Conservation (phyloP, 257 asterid species). For the Capsicum chinense region DNA sequence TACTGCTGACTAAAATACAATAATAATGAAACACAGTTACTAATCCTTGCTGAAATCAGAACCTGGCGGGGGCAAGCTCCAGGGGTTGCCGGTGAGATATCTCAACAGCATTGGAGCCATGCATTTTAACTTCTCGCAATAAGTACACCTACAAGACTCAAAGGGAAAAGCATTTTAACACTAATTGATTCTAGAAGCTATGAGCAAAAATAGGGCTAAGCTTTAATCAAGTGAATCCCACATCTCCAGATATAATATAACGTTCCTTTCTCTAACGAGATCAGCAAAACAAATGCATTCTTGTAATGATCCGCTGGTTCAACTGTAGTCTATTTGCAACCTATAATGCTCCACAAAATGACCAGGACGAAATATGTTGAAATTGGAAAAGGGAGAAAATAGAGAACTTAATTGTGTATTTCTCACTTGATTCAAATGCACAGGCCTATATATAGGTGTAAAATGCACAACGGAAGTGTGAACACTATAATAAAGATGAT, state of each 20-base stretch:
- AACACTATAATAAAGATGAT: neutral
- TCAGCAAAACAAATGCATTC: neutral
- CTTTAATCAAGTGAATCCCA: neutral
- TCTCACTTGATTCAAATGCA: conserved; percentile 7
- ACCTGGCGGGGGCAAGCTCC: neutral
- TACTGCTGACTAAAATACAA: conserved; percentile 23
- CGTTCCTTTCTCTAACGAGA: neutral
- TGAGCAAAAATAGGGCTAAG: neutral
- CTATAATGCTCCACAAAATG: neutral
- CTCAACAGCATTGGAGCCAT: neutral
- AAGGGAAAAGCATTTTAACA: neutral
- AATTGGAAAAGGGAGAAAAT: neutral
- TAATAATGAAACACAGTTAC: conserved; percentile 17
- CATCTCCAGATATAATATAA: neutral
- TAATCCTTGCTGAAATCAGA: neutral
- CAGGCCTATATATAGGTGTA: neutral
- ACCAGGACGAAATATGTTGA: neutral
- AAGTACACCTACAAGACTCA: conserved; percentile 14
- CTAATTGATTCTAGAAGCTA: neutral
- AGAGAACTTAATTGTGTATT: neutral
- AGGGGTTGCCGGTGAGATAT: neutral
- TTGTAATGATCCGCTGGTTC: neutral
- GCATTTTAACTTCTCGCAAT: neutral
- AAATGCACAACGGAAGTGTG: neutral
- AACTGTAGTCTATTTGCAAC: neutral